Evolutionary conservation across 2,329 filamentous ascomycete genomes (phyloP), one percentile per base, ranked within the genome.

Genomic region (Hirsutella rhossiliensis): DNA sequence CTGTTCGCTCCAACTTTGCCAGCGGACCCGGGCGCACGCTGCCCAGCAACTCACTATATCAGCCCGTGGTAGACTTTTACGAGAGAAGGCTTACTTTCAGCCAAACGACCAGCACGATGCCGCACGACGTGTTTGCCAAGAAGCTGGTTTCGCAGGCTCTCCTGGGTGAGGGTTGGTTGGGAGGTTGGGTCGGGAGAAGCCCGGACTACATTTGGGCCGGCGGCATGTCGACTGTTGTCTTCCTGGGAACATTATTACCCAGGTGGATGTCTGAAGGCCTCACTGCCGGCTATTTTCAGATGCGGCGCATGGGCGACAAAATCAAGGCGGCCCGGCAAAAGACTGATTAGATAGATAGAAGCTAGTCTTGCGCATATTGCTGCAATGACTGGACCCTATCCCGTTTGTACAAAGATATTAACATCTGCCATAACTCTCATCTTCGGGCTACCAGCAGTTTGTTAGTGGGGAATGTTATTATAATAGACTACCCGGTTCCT

Each of bases 1-100:
- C 72, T 3, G 72, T 78, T 11, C 60, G 60, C 36, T 73, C 68
- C 52, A 69, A 74, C 56, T 73, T 72, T 43, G 68, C 69, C 6
- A 59, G 54, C 49, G 63, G 65, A 37, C 53, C 55, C 1, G 59
- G 66, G 48, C 65, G 68, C 45, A 46, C 49, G 3, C 59, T 78
- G 41, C 72, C 71, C 0, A 47, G 56, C 13, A 57, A 55, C 40
- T 76, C 72, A 38, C 60, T 72, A 17, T 78, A 77, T 57, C 48
- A 54, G 56, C 64, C 64, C 8, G 62, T 71, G 3, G 54, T 58
- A 41, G 66, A 71, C 29, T 46, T 73, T 13, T 76, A 73, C 53
- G 56, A 68, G 52, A 56, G 58, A 47, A 59, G 71, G 2, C 58
- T 73, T 46, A 62, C 56, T 0, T 76, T 69, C 43, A 72, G 67